A percentile compares a stretch with the other conserved stretches of the same genome.
These are phyloP conservation scores for Colletotrichum sp. DNA, from an alignment of 2,329 filamentous ascomycete genomes.

Conservation along the genomic window DNA sequence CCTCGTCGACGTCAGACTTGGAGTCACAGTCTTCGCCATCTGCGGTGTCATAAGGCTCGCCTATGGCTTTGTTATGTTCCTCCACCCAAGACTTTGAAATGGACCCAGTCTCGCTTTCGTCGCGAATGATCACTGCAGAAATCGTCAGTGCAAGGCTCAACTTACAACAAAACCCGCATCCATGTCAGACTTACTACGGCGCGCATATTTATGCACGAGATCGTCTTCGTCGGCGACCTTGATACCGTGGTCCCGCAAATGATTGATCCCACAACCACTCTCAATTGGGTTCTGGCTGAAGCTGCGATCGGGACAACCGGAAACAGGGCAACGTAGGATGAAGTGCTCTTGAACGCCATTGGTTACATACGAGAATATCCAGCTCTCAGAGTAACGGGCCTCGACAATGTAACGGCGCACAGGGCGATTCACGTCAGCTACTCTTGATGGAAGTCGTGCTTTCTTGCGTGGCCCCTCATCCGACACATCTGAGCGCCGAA, in stretches of 20 bases:
- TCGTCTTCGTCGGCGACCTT: not conserved
- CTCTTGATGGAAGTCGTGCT: not conserved
- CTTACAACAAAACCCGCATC: fast-evolving
- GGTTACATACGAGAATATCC: not conserved
- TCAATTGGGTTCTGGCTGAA: not conserved
- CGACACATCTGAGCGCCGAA: not conserved
- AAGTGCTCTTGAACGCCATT: not conserved
- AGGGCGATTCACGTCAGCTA: not conserved
- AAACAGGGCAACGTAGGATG: not conserved
- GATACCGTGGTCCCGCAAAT: not conserved
- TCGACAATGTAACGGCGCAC: not conserved
- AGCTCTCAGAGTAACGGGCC: not conserved
- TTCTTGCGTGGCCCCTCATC: not conserved
- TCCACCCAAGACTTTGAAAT: not conserved
- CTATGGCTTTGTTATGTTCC: not conserved
- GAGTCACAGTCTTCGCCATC: not conserved
- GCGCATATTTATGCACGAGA: not conserved
- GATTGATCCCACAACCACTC: not conserved
- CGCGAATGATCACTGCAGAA: not conserved
- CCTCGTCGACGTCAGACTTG: not conserved
- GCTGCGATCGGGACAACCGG: not conserved
- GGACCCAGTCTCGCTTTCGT: not conserved
- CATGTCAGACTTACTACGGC: not conserved
- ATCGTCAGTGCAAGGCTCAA: not conserved
- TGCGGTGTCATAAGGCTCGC: not conserved